Evolutionary conservation across 75 land plant species (phyloP).

Genomic region (Pinus taeda): DNA sequence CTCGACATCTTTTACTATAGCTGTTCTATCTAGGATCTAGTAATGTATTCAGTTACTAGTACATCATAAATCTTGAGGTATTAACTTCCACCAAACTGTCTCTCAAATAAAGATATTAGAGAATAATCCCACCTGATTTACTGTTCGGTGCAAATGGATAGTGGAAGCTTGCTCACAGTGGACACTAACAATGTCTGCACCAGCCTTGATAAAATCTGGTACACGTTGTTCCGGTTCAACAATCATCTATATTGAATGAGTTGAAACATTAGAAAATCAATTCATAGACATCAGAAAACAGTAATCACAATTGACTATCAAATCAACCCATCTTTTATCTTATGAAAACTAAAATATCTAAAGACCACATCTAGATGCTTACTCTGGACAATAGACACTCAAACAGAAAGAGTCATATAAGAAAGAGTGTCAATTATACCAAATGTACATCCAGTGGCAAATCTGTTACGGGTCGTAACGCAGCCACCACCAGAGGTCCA

Average conservation of each 20-base stretch:
- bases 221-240: constrained; percentile 97
- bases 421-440: constrained; percentile 37
- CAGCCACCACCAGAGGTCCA: constrained; percentile 95
- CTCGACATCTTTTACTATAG: too few species aligned
- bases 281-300: not conserved
- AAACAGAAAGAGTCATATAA: too few species aligned
- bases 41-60: too few species aligned
- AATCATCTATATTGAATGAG: constrained; percentile 70
- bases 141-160: constrained; percentile 90
- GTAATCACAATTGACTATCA: not conserved
- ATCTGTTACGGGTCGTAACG: constrained; percentile 94
- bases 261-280: not conserved
- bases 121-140: constrained; percentile 60
- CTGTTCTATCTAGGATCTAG: too few species aligned
- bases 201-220: constrained; percentile 95
- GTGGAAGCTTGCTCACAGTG: constrained; percentile 94
- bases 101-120: not conserved
- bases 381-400: not conserved
- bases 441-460: constrained; percentile 96
- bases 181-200: constrained; percentile 94
- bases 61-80: not conserved
- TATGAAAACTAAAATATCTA: not conserved
- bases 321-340: not conserved
- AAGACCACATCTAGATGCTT: not conserved
- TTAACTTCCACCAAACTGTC: constrained; percentile 2